Evolutionary conservation across 1,139 yeast species (phyloP).

Genomic region (Saccharomyces hybrid): DNA sequence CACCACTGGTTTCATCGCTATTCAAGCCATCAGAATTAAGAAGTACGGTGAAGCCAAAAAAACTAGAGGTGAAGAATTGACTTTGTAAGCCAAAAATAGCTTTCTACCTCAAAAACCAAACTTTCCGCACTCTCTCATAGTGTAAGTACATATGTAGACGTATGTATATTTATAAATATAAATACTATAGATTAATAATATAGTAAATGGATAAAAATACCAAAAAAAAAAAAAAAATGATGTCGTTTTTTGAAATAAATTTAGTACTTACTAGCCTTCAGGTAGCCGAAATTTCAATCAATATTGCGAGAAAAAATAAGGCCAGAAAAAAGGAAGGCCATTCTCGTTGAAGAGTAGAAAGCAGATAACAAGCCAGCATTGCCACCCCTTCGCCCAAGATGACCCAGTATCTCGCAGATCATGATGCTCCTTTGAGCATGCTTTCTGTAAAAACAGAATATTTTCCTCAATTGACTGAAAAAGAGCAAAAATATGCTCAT

Average conservation of each 20-base stretch:
- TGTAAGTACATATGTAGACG: neutral
- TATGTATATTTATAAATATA: neutral
- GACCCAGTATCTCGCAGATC: slow-evolving; percentile 18
- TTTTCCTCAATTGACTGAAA: slow-evolving; percentile 44
- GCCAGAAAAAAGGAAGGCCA: neutral
- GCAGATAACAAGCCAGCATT: neutral
- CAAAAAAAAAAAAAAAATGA: neutral
- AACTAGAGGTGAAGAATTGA: slow-evolving; percentile 47
- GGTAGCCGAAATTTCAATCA: neutral
- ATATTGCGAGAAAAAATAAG: neutral
- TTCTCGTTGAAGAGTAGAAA: neutral
- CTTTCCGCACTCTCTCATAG: neutral
- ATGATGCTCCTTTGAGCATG: slow-evolving; percentile 32
- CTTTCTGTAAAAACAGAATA: slow-evolving; percentile 38
- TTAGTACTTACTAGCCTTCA: no score
- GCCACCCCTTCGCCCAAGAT: neutral
- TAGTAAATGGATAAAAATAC: neutral
- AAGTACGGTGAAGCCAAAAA: slow-evolving; percentile 94
- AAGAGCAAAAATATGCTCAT: slow-evolving; percentile 68
- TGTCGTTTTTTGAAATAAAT: neutral
- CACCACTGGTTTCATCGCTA: slow-evolving; percentile 94
- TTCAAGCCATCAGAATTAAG: slow-evolving; percentile 95
- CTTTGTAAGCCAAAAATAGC: slow-evolving; percentile 23
- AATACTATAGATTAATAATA: neutral
- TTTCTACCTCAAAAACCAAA: neutral